Base-by-base conservation (phyloP, 2,329 filamentous ascomycete genomes). In the Hymenoscyphus albidus region DNA sequence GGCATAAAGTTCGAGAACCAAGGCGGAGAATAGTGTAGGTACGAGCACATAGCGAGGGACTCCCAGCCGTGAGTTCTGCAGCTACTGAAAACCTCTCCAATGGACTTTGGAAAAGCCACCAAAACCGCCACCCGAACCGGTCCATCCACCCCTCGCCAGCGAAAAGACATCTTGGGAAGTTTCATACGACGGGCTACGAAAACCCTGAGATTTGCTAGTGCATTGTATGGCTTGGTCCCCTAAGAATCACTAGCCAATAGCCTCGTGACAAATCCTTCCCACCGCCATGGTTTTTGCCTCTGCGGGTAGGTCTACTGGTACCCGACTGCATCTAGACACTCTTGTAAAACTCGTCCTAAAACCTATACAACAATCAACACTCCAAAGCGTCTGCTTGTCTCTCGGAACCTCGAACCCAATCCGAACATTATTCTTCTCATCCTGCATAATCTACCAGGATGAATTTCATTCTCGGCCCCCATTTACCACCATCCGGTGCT, bases 371-470 rank as follows among this genome's bases (percentile, higher is more conserved):
- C 44, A 18, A 51, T 6, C 44, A 35, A 35, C 35, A 35, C 9
- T 35, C 44, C n/a, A 22, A 51, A 51, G n/a, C n/a, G n/a, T 12
- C 14, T 5, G 5, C 39, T 42, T 42, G 14, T 22, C 58, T 59
- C 10, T 40, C 51, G 51, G 51, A 54, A 27, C 13, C 12, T 13
- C 9, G 22, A 22, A 12, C 60, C 42, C 54, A 62, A 57, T 42
- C 22, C 18, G 35, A 44, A 27, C 27, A 31, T 22, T 22, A 22
- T 27, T 27, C 27, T 56, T 32, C 48, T 39, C 38, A 44, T 27
- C 55, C 61, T 51, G 61, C 61, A 62, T 58, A 62, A 62, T 58
- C 39, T 58, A 62, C 61, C 31, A 62, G 61, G 61, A 31, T 48
- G 13, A 18, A 18, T 56, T 55, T 55, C 9, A 22, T 18, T 51